phyloP scores from a whole-genome alignment of 1,284 basidiomycete genomes.

The Malassezia japonica region DNA sequence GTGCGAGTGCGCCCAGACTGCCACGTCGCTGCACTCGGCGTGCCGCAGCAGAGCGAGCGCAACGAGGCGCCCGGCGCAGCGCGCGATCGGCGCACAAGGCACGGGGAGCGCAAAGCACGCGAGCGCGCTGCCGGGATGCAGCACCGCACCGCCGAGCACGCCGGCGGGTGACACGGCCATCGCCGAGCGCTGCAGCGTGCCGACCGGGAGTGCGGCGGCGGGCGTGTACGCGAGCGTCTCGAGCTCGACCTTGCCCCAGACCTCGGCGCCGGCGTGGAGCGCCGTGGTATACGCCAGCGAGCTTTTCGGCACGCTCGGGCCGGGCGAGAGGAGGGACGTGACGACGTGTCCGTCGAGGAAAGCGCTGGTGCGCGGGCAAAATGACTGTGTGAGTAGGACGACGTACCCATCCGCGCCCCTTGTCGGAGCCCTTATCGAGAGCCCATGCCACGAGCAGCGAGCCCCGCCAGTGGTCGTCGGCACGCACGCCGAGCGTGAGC shows the following conservation, averaged over 20 bases:
- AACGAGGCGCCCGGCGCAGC: background rate
- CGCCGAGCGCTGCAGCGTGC: background rate
- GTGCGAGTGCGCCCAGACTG: background rate
- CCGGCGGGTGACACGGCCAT: slow-evolving; percentile 7
- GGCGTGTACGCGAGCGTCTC: background rate
- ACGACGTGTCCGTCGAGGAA: background rate
- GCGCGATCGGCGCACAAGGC: background rate
- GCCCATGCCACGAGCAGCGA: background rate
- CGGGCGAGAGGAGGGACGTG: background rate
- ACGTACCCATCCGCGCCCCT: background rate
- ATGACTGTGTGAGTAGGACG: background rate
- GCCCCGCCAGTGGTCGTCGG: background rate
- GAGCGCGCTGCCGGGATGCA: background rate
- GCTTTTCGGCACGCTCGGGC: background rate
- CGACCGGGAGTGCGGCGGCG: background rate
- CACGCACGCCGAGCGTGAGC: background rate
- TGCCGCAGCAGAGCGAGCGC: slow-evolving; percentile 3
- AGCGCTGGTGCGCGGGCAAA: background rate
- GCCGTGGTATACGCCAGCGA: background rate
- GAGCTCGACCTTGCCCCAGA: background rate
- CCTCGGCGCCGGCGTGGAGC: background rate
- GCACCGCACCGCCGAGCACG: background rate
- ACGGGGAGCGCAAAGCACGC: background rate
- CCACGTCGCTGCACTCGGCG: slow-evolving; percentile 1
- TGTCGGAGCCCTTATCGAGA: background rate